phyloP scores from a whole-genome alignment of 2,329 filamentous ascomycete species.

The Aspergillus felis region DNA sequence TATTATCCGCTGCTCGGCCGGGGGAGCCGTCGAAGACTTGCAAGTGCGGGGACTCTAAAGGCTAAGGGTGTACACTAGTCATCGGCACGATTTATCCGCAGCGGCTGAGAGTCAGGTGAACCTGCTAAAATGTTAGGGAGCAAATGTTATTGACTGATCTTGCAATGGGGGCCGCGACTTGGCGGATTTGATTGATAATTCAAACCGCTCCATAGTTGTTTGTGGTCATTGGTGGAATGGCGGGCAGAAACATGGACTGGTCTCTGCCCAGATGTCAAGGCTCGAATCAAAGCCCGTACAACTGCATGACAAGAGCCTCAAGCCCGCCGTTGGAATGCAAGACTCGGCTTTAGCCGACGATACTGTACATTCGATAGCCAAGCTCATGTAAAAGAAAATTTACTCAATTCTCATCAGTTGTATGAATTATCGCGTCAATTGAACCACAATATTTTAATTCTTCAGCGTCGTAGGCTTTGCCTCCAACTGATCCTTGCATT shows the following conservation, averaged over 20 bases:
- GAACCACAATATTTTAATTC: neutral
- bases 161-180: neutral
- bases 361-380: neutral
- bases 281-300: neutral
- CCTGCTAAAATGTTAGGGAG: neutral
- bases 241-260: neutral
- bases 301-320: neutral
- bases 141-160: neutral
- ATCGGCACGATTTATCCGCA: neutral
- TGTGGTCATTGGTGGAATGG: neutral
- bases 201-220: neutral
- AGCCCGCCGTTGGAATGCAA: neutral
- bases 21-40: neutral
- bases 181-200: neutral
- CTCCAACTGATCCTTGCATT: neutral
- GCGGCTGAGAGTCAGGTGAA: neutral
- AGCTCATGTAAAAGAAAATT: neutral
- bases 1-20: neutral
- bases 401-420: neutral
- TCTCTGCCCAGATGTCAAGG: neutral
- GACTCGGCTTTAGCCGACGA: neutral
- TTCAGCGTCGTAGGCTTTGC: neutral
- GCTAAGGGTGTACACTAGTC: neutral
- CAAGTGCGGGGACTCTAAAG: neutral
- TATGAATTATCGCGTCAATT: neutral